Conservation (phyloP, 441 rosid genomes). For the Jatropha podagrica region DNA sequence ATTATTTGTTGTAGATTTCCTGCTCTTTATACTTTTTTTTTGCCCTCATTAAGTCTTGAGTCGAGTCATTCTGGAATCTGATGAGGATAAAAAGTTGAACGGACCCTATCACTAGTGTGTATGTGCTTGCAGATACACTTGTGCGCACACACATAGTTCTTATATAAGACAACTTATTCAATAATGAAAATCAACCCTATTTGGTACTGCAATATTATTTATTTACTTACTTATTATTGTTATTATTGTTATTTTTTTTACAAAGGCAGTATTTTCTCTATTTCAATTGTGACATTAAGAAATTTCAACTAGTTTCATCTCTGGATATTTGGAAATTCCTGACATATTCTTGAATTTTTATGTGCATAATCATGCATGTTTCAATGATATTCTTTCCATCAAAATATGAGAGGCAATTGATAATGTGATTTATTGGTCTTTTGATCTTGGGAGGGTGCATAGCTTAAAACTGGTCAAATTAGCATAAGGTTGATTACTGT, state of each 20-base stretch:
- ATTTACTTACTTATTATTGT: background rate
- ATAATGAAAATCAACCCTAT: background rate
- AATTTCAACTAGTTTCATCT: background rate
- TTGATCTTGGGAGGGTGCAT: background rate
- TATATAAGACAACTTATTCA: background rate
- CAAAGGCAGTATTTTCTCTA: background rate
- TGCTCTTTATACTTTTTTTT: background rate
- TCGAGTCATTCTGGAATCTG: background rate
- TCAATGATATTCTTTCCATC: background rate
- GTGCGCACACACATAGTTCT: background rate
- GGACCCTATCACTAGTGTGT: background rate
- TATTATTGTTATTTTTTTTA: background rate
- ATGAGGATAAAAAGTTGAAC: background rate
- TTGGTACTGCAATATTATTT: background rate
- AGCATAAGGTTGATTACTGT: too few relatives aligned
- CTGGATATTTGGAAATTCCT: background rate
- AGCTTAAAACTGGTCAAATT: too few relatives aligned
- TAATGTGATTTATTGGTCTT: background rate
- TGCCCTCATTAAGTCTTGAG: background rate
- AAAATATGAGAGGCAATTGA: background rate
- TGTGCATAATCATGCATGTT: background rate
- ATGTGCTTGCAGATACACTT: background rate
- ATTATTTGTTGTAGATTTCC: background rate
- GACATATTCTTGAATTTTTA: background rate
- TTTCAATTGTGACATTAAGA: background rate